Base-by-base conservation (phyloP, 495 filamentous ascomycete species). In the Aeminium ludgeri region DNA sequence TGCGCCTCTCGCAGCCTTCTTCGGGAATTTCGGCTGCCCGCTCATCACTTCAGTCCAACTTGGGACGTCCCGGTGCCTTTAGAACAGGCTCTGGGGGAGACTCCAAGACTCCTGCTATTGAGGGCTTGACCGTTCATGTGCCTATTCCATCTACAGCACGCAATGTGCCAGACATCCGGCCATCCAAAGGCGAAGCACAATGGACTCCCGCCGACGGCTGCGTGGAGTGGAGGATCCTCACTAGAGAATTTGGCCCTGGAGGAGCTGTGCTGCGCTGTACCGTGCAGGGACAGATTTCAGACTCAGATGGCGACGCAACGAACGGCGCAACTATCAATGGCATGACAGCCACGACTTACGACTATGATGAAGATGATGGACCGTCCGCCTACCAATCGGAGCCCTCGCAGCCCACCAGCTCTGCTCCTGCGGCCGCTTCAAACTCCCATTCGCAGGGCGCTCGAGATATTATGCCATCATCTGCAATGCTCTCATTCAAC, bases 401-500 rank as follows among this genome's bases (percentile, higher is more conserved):
- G 30, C 30, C 45, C 13, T 40, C 46, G 20, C 13, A 32, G 35
- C 40, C 35, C 41, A 50, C 34, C 32, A 27, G 38, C 48, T 16
- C 34, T 41, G 33, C 23, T 61, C 4, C 57, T 62, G 13, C 53
- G 66, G 47, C 60, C 60, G 46, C 18, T 10, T 23, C 13, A 17
- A 30, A 10, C 12, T 30, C 17, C 15, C 65, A 72, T 49, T 52
- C 59, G 47, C 76, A 69, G 56, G 64, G 78, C 53, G 86, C 87
- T 55, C 76, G 78, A 51, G 76, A 73, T 31, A 68, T 94, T 3
- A 99, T 99, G 89, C 89, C 89, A 10, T 80, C 69, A 41, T 86
- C 81, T 36, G 84, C 85, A 4, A 75, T 75, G 3, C 74, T 95
- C 33, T 86, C 80, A 34, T 99, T 99, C 60, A 73, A 75, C 20